phyloP scores from a whole-genome alignment of 371 early-diverging fungal species.

The Blakeslea trispora region DNA sequence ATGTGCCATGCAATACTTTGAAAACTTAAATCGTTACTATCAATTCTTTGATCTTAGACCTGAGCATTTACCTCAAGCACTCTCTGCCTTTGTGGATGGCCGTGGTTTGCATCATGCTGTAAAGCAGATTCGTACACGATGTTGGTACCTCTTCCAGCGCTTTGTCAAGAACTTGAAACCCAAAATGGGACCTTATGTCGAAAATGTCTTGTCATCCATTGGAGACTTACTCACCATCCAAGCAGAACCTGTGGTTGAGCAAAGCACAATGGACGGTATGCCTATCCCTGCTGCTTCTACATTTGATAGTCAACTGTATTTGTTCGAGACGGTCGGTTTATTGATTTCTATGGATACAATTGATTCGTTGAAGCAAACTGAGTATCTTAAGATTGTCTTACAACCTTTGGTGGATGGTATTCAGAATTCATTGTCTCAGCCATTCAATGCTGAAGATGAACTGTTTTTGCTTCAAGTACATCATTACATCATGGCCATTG shows the following conservation, averaged over 20 bases:
- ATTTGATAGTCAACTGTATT: conserved; percentile 85
- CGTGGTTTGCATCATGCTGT: conserved; percentile 81
- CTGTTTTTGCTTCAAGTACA: conserved; percentile 73
- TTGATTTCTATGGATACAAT: conserved; percentile 79
- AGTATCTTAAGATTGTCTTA: conserved; percentile 75
- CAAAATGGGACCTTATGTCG: conserved; percentile 65
- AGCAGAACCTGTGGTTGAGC: conserved; percentile 60
- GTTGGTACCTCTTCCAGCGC: conserved; percentile 89
- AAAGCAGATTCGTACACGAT: conserved; percentile 72
- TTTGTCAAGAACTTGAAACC: conserved; percentile 78
- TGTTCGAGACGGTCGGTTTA: conserved; percentile 91
- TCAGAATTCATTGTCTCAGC: conserved; percentile 53
- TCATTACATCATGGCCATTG: conserved; percentile 87
- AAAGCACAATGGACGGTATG: conserved; percentile 48
- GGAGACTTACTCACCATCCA: conserved; percentile 74
- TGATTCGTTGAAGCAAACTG: conserved; percentile 70
- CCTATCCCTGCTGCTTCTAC: conserved; percentile 54
- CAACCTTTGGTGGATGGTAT: conserved; percentile 80
- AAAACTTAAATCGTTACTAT: conserved; percentile 73
- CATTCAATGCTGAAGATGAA: conserved; percentile 65
- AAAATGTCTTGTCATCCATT: conserved; percentile 67
- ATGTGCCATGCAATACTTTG: conserved; percentile 75
- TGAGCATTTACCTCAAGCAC: conserved; percentile 68
- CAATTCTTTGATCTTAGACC: conserved; percentile 74
- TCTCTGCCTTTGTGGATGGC: conserved; percentile 77